A percentile compares a stretch with the other conserved stretches of the same genome.
These are phyloP conservation scores for Penicillium lagena DNA, from an alignment of 495 filamentous ascomycete species.

Conservation along the genomic window DNA sequence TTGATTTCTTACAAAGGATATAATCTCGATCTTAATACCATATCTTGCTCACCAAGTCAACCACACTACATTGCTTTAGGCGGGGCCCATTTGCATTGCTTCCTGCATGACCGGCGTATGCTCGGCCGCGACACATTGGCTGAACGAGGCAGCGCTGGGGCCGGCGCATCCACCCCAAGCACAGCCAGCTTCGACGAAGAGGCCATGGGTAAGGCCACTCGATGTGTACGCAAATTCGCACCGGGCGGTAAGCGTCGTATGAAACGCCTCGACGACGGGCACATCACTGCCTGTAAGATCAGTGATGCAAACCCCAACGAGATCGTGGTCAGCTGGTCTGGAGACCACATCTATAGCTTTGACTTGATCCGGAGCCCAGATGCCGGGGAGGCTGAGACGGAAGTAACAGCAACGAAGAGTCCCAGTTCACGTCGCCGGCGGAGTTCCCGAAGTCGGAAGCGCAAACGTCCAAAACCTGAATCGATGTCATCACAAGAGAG, in stretches of 20 bases:
- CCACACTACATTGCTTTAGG: constrained; percentile 74
- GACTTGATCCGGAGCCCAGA: constrained; percentile 60
- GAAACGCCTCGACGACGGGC: constrained; percentile 48
- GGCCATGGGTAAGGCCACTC: constrained; percentile 54
- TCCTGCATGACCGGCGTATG: constrained; percentile 73
- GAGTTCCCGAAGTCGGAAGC: constrained; percentile 43
- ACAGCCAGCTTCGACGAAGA: constrained; percentile 45
- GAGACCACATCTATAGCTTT: constrained; percentile 69
- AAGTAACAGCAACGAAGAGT: constrained; percentile 7
- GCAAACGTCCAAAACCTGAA: constrained; percentile 47
- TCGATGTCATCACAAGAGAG: constrained; percentile 41
- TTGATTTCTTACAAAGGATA: constrained; percentile 66
- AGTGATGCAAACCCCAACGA: constrained; percentile 72
- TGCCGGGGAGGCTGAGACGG: constrained; percentile 31
- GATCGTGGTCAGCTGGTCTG: constrained; percentile 70
- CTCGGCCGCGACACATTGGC: constrained; percentile 51
- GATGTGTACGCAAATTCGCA: constrained; percentile 65
- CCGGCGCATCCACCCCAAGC: constrained; percentile 21
- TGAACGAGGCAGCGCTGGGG: constrained; percentile 44
- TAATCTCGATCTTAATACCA: constrained; percentile 64
- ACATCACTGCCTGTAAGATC: constrained; percentile 76
- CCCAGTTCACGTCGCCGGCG: constrained; percentile 17
- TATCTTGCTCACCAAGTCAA: constrained; percentile 66
- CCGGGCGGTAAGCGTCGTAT: constrained; percentile 51
- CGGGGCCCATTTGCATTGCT: constrained; percentile 66